These are phyloP conservation scores for Fusarium torulosum DNA, from an alignment of 2,329 filamentous ascomycete species.

Conservation along the genomic window DNA sequence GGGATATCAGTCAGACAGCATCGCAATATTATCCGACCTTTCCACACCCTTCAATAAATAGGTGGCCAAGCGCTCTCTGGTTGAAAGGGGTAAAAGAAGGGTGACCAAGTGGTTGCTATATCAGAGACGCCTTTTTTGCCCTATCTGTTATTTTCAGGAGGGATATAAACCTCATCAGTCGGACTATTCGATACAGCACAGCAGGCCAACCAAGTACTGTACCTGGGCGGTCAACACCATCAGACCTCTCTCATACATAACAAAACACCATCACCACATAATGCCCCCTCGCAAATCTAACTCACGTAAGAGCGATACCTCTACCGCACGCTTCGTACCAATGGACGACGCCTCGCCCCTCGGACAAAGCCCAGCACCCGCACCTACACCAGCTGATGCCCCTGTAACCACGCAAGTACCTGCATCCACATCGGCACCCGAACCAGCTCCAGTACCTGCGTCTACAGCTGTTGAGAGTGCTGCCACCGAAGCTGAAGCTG, in stretches of 20 bases:
- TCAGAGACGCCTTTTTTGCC: background rate
- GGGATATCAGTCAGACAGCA: background rate
- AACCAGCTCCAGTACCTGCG: slow-evolving; percentile 15
- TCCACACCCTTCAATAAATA: background rate
- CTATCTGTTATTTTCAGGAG: background rate
- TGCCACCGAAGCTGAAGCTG: slow-evolving; percentile 4
- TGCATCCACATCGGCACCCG: slow-evolving; percentile 13
- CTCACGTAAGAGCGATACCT: slow-evolving; percentile 60
- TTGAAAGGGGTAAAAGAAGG: slow-evolving; percentile 23
- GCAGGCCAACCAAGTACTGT: background rate
- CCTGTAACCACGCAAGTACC: slow-evolving; percentile 36
- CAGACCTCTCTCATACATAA: slow-evolving; percentile 1
- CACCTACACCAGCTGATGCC: slow-evolving; percentile 32
- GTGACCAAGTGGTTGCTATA: slow-evolving; percentile 38
- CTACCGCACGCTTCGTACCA: slow-evolving; percentile 60
- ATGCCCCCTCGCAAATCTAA: slow-evolving; percentile 72
- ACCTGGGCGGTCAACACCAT: background rate
- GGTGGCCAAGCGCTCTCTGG: background rate
- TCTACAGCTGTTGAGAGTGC: slow-evolving; percentile 18
- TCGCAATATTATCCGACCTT: background rate
- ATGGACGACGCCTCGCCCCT: slow-evolving; percentile 56
- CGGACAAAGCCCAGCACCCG: slow-evolving; percentile 31
- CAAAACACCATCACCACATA: slow-evolving; percentile 15
- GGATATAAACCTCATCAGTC: background rate
- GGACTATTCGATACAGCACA: background rate